phyloP scores from a whole-genome alignment of 2,329 filamentous ascomycete species.

The Fusarium robinianum region DNA sequence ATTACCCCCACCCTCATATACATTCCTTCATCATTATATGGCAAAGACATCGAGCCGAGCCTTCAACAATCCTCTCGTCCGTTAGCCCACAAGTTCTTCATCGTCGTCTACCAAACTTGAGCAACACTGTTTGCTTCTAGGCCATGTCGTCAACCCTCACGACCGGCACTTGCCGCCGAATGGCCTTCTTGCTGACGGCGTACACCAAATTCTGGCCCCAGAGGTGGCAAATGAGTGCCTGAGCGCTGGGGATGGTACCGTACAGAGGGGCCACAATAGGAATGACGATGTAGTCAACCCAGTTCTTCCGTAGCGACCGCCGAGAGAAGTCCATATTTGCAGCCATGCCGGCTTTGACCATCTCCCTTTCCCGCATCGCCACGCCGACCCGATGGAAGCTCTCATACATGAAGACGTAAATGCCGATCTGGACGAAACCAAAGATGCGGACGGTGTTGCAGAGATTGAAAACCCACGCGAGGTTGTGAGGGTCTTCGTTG shows the following conservation, averaged over 20 bases:
- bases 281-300: constrained; percentile 66
- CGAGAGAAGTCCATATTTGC: constrained; percentile 69
- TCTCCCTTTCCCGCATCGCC: constrained; percentile 64
- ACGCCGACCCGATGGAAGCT: constrained; percentile 67
- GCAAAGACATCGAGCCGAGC: background rate
- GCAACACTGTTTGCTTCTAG: constrained; percentile 33
- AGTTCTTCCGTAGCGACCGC: constrained; percentile 59
- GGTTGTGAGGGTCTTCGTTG: constrained; percentile 54
- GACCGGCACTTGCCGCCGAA: constrained; percentile 54
- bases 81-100: background rate
- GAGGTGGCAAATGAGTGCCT: constrained; percentile 71
- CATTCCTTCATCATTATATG: background rate
- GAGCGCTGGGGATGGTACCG: constrained; percentile 68
- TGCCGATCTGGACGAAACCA: constrained; percentile 65
- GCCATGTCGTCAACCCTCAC: constrained; percentile 51
- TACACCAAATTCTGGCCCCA: constrained; percentile 73
- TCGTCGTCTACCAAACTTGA: background rate
- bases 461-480: constrained; percentile 63
- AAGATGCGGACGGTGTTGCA: constrained; percentile 63
- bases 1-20: constrained; percentile 3
- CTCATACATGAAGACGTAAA: constrained; percentile 70
- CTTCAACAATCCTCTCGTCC: background rate
- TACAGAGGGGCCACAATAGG: constrained; percentile 70
- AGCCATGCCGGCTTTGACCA: constrained; percentile 65
- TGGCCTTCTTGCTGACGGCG: constrained; percentile 72